These are phyloP conservation scores for Cadophora luteo-olivacea DNA, from an alignment of 2,329 filamentous ascomycete genomes.

Conservation along the genomic window DNA sequence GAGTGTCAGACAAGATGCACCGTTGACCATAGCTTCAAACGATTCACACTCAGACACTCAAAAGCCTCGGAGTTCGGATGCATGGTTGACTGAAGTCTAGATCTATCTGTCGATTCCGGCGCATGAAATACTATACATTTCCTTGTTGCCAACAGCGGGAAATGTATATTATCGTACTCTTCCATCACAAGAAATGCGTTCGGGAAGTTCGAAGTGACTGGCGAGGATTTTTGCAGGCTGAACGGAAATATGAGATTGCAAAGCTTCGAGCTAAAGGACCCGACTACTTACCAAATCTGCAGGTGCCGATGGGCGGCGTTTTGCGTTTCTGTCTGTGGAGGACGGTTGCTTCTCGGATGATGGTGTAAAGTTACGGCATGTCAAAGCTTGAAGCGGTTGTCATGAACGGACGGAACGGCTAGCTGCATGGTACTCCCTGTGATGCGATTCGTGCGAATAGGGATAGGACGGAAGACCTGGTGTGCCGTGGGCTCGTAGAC, in stretches of 20 bases:
- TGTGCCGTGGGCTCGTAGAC: background rate
- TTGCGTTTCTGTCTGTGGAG: background rate
- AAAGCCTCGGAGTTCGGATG: background rate
- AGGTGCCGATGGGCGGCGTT: background rate
- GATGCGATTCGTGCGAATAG: background rate
- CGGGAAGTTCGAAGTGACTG: background rate
- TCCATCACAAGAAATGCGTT: background rate
- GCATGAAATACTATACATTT: background rate
- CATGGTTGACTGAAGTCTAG: background rate
- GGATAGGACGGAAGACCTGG: background rate
- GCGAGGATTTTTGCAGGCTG: background rate
- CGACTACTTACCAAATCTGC: background rate
- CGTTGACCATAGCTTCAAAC: background rate
- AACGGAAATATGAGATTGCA: background rate
- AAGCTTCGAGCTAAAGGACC: background rate
- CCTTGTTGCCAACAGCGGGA: background rate
- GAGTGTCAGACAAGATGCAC: conserved; percentile 9
- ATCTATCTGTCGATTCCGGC: background rate
- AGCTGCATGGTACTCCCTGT: conserved; percentile 9
- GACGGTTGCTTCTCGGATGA: background rate
- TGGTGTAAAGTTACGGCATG: conserved; percentile 3
- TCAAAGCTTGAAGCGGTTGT: conserved; percentile 12
- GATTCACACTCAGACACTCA: conserved; percentile 3
- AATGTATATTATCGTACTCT: background rate
- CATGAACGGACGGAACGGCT: conserved; percentile 13